Percentiles rank a stretch among this genome's conserved stretches.
These are phyloP conservation scores for Scorias spongiosa DNA, from an alignment of 2,329 filamentous ascomycete species.

Conservation along the genomic window DNA sequence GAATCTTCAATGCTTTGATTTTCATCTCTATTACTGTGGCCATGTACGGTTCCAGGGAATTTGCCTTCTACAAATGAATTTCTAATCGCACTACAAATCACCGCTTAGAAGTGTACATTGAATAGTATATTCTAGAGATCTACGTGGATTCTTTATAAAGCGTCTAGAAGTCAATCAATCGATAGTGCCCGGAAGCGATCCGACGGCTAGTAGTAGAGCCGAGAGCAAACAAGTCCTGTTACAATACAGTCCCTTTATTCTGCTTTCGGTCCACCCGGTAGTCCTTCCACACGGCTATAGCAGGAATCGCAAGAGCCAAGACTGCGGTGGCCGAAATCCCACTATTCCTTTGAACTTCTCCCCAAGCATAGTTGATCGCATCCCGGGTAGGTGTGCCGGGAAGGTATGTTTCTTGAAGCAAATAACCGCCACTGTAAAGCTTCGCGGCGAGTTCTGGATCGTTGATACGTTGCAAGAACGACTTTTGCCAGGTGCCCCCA, in stretches of 20 bases:
- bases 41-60: too few relatives aligned
- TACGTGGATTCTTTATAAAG: too few relatives aligned
- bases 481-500: conserved; percentile 14
- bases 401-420: conserved; percentile 24
- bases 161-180: too few relatives aligned
- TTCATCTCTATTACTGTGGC: too few relatives aligned
- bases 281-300: conserved; percentile 21
- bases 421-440: conserved; percentile 14
- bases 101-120: conserved; percentile 8
- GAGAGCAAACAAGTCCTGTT: neutral
- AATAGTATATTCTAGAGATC: neutral
- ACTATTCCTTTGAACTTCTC: conserved; percentile 30
- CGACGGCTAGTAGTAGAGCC: too few relatives aligned
- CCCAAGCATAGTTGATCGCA: conserved; percentile 33
- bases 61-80: too few relatives aligned
- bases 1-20: too few relatives aligned
- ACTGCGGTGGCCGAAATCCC: conserved; percentile 23
- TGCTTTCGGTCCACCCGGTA: conserved; percentile 23
- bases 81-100: too few relatives aligned
- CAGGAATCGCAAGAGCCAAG: conserved; percentile 17
- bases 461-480: conserved; percentile 3
- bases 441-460: conserved; percentile 6
- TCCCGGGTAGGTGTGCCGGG: conserved; percentile 27
- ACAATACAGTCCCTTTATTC: conserved; percentile 21
- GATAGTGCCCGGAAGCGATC: too few relatives aligned